Base-by-base conservation (phyloP, 1,139 yeast species). In the Pichia cactophila region DNA sequence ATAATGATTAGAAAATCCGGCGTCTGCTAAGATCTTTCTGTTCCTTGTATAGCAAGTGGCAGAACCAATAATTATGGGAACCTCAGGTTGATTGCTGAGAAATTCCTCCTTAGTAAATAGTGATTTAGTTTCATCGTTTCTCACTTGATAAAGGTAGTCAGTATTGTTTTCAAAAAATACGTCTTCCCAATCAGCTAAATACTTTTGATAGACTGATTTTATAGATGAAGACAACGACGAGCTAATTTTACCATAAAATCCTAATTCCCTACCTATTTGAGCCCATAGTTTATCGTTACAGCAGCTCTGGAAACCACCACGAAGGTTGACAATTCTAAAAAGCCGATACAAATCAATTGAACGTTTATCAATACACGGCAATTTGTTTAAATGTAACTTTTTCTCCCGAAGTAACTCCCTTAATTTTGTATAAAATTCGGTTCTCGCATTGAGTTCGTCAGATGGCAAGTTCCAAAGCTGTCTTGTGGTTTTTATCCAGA, bases 231-330 rank as follows among this genome's bases (percentile, higher is more conserved):
- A 81, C 48, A 84, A 67, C 26, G 89, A 82, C 28, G 87, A 82
- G 78, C 81, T 79, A 43, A 80, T 77, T 56, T 80, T 74, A 4
- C 86, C 88, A 35, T 79, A 75, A 61, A 82, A 84, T 0, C 95
- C 95, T 48, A 86, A 68, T 57, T 85, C 95, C 47, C 89, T 70
- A 14, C 92, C 92, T 23, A 82, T 73, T 58, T 75, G 80, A 0
- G 82, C 81, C 86, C 87, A 81, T 41, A 76, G 63, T 54, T 79
- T 78, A 50, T 72, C 73, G 46, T 70, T 65, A 45, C 80, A 74
- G n/a, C 81, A 85, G 29, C 67, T 69, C 26, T 71, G 68, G 61
- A 71, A 80, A 0, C 86, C 86, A 23, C 86, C 86, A 56, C 80
- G 66, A n/a, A 74, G 58, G 17, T 70, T 63, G 2, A 81, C 86